Base-by-base conservation (phyloP, 1,139 yeast species). In the Magnusiomyces suaveolens region DNA sequence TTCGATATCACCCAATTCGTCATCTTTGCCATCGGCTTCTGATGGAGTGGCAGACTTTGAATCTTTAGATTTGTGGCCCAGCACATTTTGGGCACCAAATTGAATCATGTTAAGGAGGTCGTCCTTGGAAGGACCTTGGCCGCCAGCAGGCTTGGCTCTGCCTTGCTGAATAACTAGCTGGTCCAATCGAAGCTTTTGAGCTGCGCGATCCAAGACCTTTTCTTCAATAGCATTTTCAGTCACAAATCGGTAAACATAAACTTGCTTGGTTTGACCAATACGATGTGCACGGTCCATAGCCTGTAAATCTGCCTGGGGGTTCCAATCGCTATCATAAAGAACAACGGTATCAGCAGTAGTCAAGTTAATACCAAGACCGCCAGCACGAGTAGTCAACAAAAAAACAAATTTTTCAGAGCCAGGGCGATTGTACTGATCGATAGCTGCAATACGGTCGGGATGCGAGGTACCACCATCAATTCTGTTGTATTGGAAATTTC, bases 271-370 rank as follows among this genome's bases (percentile, higher is more conserved):
- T 69, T 92, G 98, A 12, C 98, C 98, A 66, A 92, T 92, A 73
- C 98, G 82, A 69, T 92, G 98, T 0, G 98, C 98, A 67, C 98
- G 79, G 69, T 92, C 98, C 98, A 92, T 92, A 1, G 98, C 97
- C 71, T 92, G 98, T 63, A 92, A 75, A 76, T 92, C 98, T 0
- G 97, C 97, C 67, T 92, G 98, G 1, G 98, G 98, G 66, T 92
- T 92, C 98, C 98, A 92, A 70, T 92, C 98, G 1, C 96, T 87
- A 69, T 92, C 98, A 65, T 82, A 92, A 41, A 92, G 72, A 8
- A 92, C 80, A 55, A 92, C 98, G 56, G 84, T 81, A 69, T 92
- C 97, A 1, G 98, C 98, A 33, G 88, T 80, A 0, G 97, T 90
- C 65, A 92, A 77, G 66, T 92, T 92, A 65, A 92, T 92, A 66